Evolutionary conservation across 2,329 filamentous ascomycete species (phyloP), one percentile per base, ranked within the genome.

Genomic region (Alternaria postmessia): DNA sequence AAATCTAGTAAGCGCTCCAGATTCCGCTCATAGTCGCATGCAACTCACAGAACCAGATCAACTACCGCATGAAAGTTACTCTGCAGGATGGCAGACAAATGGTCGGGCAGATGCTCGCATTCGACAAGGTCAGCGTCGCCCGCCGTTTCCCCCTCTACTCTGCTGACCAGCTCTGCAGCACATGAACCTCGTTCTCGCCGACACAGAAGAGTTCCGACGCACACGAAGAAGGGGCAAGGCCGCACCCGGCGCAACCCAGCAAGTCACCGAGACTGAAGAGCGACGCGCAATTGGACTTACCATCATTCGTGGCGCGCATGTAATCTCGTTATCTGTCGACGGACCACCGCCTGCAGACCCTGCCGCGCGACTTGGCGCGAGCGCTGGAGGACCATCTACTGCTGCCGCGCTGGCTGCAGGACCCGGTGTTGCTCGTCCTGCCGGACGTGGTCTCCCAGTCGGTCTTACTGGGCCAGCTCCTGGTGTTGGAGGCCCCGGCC

Each of bases 111-210:
- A 97, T 99, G 92, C 88, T 99, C 70, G 95, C 95, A 55, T 99
- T 98, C 76, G 95, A 99, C 81, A 98, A 98, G 88, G 93, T 94
- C 55, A 46, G 81, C 57, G 67, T 57, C 14, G 53, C 39, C 34
- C 43, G 54, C 42, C 38, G 16, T 38, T 34, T 11, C 16, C 26
- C 44, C 12, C 1, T 18, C 26, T 11, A 30, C 34, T 18, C 20
- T 51, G 28, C 69, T 78, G 32, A 76, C 32, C 3, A 18, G 28
- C 38, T 43, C 30, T 54, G 6, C 68, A 96, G 93, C 95, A 99
- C 82, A 99, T 99, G 95, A 99, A 99, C 81, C 88, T 99, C 68
- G 95, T 99, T 64, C 91, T 99, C 65, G 95, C 94, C 81, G 95
- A 99, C 77, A 98, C 95, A 70, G 95, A 99, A 87, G 73, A 75